Conservation (phyloP, 116 monocot species). For the Papilionanthe hybrid region DNA sequence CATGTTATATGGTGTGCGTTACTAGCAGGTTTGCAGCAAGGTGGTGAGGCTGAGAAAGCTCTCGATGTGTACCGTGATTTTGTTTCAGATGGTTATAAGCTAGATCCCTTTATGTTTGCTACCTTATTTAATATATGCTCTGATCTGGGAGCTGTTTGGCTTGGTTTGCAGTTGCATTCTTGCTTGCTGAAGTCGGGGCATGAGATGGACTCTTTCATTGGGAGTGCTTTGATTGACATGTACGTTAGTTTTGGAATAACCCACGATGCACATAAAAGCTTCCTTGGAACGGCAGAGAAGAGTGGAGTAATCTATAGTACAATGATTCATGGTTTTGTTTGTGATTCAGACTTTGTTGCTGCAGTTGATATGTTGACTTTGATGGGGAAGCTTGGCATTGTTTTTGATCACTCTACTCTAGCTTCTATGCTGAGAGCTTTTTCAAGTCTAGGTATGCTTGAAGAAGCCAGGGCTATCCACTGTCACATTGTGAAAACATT, state of each 20-base stretch:
- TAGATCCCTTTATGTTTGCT: conserved; percentile 18
- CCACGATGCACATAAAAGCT: conserved; percentile 10
- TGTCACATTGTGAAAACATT: conserved; percentile 11
- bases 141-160: conserved; percentile 1
- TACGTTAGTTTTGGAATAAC: conserved; percentile 20
- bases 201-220: conserved; percentile 13
- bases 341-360: conserved; percentile 3
- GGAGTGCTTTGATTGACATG: conserved; percentile 20
- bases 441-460: conserved; percentile 7
- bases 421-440: conserved; percentile 15
- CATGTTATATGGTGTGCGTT: conserved; percentile 22
- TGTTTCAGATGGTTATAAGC: conserved; percentile 15
- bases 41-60: conserved; percentile 8
- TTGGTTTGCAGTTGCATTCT: conserved; percentile 26
- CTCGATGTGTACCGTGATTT: conserved; percentile 18
- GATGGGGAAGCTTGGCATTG: conserved; percentile 13
- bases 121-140: conserved; percentile 20
- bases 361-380: conserved; percentile 15
- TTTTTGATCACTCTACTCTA: conserved; percentile 8
- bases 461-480: conserved; percentile 19
- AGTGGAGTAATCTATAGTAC: conserved; percentile 13
- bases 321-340: conserved; percentile 20
- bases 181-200: conserved; percentile 17
- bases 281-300: conserved; percentile 15
- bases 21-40: conserved; percentile 5